Evolutionary conservation across 2,329 filamentous ascomycete genomes (phyloP), one percentile per base, ranked within the genome.

Genomic region (Penicillium fuscoglaucum): DNA sequence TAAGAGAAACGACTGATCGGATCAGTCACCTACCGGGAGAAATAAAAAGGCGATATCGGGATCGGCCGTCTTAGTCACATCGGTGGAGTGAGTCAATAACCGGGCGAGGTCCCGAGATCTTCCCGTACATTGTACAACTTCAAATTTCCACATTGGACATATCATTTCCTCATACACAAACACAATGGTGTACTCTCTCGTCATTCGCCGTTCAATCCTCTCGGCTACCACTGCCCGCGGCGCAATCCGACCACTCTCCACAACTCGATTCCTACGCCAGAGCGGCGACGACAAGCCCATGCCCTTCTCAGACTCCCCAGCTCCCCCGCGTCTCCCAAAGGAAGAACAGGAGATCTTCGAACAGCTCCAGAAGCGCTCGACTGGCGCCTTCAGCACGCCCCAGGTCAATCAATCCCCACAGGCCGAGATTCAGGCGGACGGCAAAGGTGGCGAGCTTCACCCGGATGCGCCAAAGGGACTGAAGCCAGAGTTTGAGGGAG

Each of bases 271-370:
- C 43, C 62, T 65, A 57, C 65, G 66, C 62, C 64, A 63, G 37
- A 58, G 55, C 44, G 59, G 60, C 57, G 58, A 61, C 55, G 64
- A 72, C 60, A 69, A 72, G 43, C 66, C 72, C 6, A 68, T 70
- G 50, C 65, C 71, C 26, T 77, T 78, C 68, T 63, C 61, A 45
- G 63, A 64, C 35, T 80, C 80, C 13, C 90, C 93, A 26, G 78
- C 90, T 8, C 95, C 95, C 17, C 93, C 91, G 0, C 90, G 91
- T 49, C 90, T 98, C 12, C 91, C 93, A 7, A 87, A 91, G 68
- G 87, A 90, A 75, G 88, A 96, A 67, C 93, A 97, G 80, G 90
- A 92, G 73, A 85, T 96, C 64, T 96, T 95, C 74, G 93, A 97
- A 77, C 84, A 87, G 43, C 88, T 98, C 4, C 92, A 97, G 72